Percentiles rank a stretch among this genome's conserved stretches.
phyloP scores from a whole-genome alignment of 495 filamentous ascomycete species.

The Aspergillus conjunctus region DNA sequence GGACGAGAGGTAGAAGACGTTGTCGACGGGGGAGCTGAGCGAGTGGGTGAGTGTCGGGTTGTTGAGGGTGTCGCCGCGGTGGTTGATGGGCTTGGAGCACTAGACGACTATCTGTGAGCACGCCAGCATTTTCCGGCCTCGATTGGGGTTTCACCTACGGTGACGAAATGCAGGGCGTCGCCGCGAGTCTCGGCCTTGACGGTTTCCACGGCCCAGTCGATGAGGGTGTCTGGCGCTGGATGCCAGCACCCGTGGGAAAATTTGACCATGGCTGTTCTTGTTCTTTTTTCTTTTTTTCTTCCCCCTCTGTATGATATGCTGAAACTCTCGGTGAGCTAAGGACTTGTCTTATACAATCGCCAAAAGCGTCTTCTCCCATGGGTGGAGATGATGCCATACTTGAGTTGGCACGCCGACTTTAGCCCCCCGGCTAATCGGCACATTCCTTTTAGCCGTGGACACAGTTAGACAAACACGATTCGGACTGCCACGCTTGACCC shows the following conservation, averaged over 20 bases:
- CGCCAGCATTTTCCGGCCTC: too few relatives aligned
- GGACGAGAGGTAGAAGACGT: slow-evolving; percentile 14
- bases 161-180: slow-evolving; percentile 16
- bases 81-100: slow-evolving; percentile 17
- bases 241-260: slow-evolving; percentile 22
- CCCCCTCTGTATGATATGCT: background rate
- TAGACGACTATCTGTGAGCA: too few relatives aligned
- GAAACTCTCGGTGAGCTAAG: background rate
- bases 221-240: slow-evolving; percentile 19
- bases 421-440: too few relatives aligned
- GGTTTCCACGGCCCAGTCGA: slow-evolving; percentile 19
- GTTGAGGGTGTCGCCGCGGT: slow-evolving; percentile 19
- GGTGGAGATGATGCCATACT: too few relatives aligned
- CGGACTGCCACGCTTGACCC: too few relatives aligned
- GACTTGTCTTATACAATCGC: too few relatives aligned
- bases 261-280: slow-evolving; percentile 10
- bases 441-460: background rate
- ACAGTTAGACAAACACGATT: too few relatives aligned
- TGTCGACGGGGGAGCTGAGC: slow-evolving; percentile 14
- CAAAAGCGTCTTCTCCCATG: too few relatives aligned
- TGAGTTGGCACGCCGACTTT: too few relatives aligned
- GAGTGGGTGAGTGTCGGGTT: slow-evolving; percentile 17
- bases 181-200: slow-evolving; percentile 18
- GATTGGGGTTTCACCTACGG: too few relatives aligned
- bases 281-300: background rate